Evolutionary conservation across 495 filamentous ascomycete genomes (phyloP), one percentile per base, ranked within the genome.

Genomic region (Penicillium angulare): DNA sequence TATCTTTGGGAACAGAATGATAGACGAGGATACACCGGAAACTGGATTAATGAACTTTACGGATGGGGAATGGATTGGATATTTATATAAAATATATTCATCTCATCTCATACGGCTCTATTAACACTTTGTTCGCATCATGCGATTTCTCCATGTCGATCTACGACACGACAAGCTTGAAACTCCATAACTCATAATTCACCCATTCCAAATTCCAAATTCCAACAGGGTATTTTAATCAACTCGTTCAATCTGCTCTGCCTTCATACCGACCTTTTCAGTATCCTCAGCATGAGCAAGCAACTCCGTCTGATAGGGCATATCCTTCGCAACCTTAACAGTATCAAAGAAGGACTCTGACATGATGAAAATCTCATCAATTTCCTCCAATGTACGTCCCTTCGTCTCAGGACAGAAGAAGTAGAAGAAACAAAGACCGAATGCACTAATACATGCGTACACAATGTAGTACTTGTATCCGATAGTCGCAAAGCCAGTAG

Each of bases 351-450:
- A 31, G 5, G 52, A 55, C 15, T 54, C 52, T 34, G 67, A 68
- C 53, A 82, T 83, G 43, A 74, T 71, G 56, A 80, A 80, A 15
- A 80, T 60, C 17, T 65, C 64, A 48, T 79, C 71, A 38, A 79
- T 64, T n/a, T 78, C 67, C 53, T 79, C 78, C 13, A 79, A 59
- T 27, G 64, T 59, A 10, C 76, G 56, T 2, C 74, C 74, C 29
- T 75, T 72, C 1, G 67, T 76, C 45, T 76, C 69, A 3, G 73
- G 73, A 40, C 66, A 76, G 54, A 76, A 71, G 17, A 69, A 47
- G 35, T 69, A 76, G 8, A 74, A 67, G 17, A 61, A 57, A 0
- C 61, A 57, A 32, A 74, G 57, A 42, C 57, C 64, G 15, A 49
- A 27, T 0, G 62, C 60, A 48, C 71, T 73, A 38, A 76, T 62